Evolutionary conservation across 768 basidiomycete genomes (phyloP), one percentile per base, ranked within the genome.

Genomic region (Calocybe gangraenosa): DNA sequence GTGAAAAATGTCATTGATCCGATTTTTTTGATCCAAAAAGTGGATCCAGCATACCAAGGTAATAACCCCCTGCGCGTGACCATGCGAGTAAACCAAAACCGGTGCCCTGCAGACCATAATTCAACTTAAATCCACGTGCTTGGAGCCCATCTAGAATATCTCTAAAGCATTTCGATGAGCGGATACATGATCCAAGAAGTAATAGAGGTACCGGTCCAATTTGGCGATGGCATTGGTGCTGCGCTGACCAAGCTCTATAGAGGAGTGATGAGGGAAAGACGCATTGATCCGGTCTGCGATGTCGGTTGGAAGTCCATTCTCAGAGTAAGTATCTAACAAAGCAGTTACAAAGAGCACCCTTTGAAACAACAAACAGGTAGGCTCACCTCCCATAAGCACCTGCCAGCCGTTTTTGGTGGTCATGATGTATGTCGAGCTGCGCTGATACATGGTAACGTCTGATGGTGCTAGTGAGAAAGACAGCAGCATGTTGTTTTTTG

Each of bases 361-460:
- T 10, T 8, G n/a, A n/a, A n/a, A n/a, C 28, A n/a, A 15, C 44
- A 34, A 17, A 23, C 11, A 1, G 10, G 14, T n/a, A 18, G 7
- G 14, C n/a, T 7, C 36, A 56, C 59, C 67, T 37, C 53, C 58
- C 23, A 69, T 42, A 7, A 51, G 41, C 5, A 56, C 51, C 30
- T 52, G 43, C 54, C 52, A 54, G 0, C 54, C 58, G 19, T 48
- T 53, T 34, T 46, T 44, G 18, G 42, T 47, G 0, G 54, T 30
- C 58, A 60, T 58, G 22, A 60, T 41, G 41, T 58, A 53, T 1
- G 57, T 56, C 11, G 78, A 69, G 38, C 73, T 68, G 19, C 83
- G 70, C 60, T 87, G 83, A 51, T 65, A 72, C 67, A 81, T 75
- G 0, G 78, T 79, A 5, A 79, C 74, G 48, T 79, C 79, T 79